These are phyloP conservation scores for Pseudozyma sp. DNA, from an alignment of 1,284 basidiomycete species.

Conservation along the genomic window DNA sequence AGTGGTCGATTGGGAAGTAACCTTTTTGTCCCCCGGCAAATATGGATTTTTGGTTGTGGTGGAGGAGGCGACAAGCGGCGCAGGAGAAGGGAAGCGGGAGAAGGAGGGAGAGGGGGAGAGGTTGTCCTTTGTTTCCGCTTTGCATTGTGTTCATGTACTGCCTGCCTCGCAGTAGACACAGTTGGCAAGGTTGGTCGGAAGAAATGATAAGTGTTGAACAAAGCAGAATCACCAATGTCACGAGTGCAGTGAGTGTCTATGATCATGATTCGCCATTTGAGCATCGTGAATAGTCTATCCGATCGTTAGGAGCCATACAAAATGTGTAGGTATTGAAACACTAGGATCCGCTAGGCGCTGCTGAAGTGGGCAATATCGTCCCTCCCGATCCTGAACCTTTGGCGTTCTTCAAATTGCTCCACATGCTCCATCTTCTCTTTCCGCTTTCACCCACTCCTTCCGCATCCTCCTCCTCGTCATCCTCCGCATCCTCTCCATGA, in stretches of 20 bases:
- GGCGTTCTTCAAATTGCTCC: conserved; percentile 15
- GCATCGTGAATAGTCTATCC: neutral
- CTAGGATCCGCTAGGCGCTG: neutral
- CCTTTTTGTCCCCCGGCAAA: conserved; percentile 25
- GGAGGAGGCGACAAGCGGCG: conserved; percentile 9
- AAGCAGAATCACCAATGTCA: too few species aligned
- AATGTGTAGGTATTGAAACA: neutral
- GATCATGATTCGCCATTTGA: too few species aligned
- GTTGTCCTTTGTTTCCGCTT: conserved; percentile 11
- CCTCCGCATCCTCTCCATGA: conserved; percentile 6
- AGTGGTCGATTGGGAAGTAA: conserved; percentile 16
- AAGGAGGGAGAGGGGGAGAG: conserved; percentile 2
- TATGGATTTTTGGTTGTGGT: conserved; percentile 32
- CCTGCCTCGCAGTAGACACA: too few species aligned
- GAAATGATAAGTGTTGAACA: too few species aligned
- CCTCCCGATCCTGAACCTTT: neutral
- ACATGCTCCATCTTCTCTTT: conserved; percentile 33
- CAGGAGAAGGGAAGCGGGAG: too few species aligned
- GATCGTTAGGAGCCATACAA: neutral
- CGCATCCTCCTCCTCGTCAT: conserved; percentile 9
- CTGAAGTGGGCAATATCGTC: conserved; percentile 15
- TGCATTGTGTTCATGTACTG: neutral
- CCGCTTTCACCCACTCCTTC: neutral
- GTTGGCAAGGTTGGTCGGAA: too few species aligned
- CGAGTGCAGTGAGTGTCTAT: too few species aligned